Evolutionary conservation across 2,329 filamentous ascomycete species (phyloP), one percentile per base, ranked within the genome.

Genomic region (Nigrograna mackinnonii): DNA sequence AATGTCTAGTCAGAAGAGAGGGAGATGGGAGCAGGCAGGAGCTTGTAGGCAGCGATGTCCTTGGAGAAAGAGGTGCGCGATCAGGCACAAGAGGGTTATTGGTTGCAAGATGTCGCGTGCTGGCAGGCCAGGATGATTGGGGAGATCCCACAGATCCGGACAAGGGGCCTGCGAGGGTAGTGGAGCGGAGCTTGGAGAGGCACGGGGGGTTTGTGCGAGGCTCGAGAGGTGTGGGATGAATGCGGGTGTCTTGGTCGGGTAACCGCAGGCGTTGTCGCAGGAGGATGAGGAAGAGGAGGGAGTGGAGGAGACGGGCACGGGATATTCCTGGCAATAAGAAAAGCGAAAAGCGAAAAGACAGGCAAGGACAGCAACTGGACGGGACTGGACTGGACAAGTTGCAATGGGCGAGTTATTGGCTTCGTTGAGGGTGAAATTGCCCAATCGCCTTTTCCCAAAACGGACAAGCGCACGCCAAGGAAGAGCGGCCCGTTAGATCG

Each of bases 81-180:
- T 46, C 56, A 65, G 62, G 62, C 57, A 61, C 58, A 46, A 42
- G 31, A 24, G 46, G 46, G 39, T 51, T 52, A 62, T 62, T 59
- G 60, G 55, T 48, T 55, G 54, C 46, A 35, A 50, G 54, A 48
- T 65, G 63, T 66, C 64, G 64, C 64, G 64, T 65, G 64, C 60
- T 50, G 47, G 41, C 49, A 44, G 18, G 49, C 57, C 54, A 49
- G 58, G 59, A 51, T 54, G 36, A 35, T 44, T 9, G 31, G 19
- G 52, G 35, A 46, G 38, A 40, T 44, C 46, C 39, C 41, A 46
- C 37, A 43, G 44, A 46, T 46, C 34, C 40, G 28, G 39, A 35
- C 46, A 22, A 43, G 46, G 44, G 45, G 20, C 9, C 9, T 19
- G 33, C 12, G 31, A 33, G 12, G 12, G 18, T 7, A 11, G 33